Percentiles rank a stretch among this genome's conserved stretches.
These are phyloP conservation scores for Thalassiosira ordinaria DNA, from an alignment of 352 stramenopile species.

Conservation along the genomic window DNA sequence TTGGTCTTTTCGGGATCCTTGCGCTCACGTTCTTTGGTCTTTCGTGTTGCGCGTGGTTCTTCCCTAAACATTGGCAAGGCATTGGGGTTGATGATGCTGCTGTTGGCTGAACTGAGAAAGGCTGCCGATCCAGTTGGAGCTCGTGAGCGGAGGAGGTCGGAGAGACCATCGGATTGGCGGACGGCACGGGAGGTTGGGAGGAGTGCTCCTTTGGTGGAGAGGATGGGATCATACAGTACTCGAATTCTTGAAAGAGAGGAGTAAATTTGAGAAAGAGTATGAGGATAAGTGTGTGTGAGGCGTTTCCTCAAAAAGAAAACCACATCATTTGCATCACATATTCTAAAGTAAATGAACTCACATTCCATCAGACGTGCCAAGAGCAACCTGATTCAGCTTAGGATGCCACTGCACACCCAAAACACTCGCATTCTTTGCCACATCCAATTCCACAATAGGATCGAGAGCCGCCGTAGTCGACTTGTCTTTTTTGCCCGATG, in stretches of 20 bases:
- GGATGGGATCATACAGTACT: slow-evolving; percentile 80
- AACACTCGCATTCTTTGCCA: slow-evolving; percentile 69
- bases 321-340: too few species aligned
- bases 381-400: slow-evolving; percentile 87
- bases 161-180: slow-evolving; percentile 59
- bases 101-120: slow-evolving; percentile 58
- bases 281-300: too few species aligned
- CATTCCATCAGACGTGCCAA: slow-evolving; percentile 71
- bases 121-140: slow-evolving; percentile 61
- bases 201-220: slow-evolving; percentile 83
- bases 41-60: slow-evolving; percentile 65
- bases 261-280: too few species aligned
- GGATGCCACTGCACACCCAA: slow-evolving; percentile 82
- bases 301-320: too few species aligned
- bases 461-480: slow-evolving; percentile 34
- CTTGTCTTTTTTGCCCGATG: too few species aligned
- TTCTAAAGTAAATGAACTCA: too few species aligned
- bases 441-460: slow-evolving; percentile 60
- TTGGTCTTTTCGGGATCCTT: slow-evolving; percentile 84
- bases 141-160: slow-evolving; percentile 56
- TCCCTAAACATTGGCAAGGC: slow-evolving; percentile 85
- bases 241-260: too few species aligned
- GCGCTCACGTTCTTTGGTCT: slow-evolving; percentile 64
- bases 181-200: slow-evolving; percentile 58
- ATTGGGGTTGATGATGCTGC: slow-evolving; percentile 79